phyloP scores from a whole-genome alignment of 345 rosid genomes.

The Salix suchowensis region DNA sequence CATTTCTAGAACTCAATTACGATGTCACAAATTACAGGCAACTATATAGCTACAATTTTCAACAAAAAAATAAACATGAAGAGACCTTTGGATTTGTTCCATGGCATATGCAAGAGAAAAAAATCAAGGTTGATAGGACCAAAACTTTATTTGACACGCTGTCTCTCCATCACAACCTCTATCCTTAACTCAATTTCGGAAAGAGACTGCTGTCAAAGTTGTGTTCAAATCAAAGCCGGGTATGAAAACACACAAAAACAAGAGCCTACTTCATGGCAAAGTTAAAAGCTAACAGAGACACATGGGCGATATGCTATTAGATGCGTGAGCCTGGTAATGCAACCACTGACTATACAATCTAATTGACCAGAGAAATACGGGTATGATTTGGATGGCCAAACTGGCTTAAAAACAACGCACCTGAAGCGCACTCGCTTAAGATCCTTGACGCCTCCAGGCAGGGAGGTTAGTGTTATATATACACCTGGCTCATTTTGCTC shows the following conservation, averaged over 20 bases:
- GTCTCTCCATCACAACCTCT: not conserved
- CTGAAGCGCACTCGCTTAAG: conserved; percentile 99
- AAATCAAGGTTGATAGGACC: not conserved
- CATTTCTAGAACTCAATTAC: not conserved
- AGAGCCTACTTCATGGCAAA: not conserved
- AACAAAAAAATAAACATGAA: not conserved
- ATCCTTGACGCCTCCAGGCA: conserved; percentile 83
- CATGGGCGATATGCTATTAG: not conserved
- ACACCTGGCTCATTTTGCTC: conserved; percentile 99
- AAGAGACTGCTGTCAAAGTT: not conserved
- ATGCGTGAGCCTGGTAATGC: not conserved
- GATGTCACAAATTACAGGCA: not conserved
- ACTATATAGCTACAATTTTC: not conserved
- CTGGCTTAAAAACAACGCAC: conserved; percentile 30
- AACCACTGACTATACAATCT: not conserved
- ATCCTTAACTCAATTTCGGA: not conserved
- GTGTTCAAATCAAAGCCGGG: not conserved
- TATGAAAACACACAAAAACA: not conserved
- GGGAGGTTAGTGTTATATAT: conserved; percentile 81
- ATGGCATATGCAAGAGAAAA: not conserved
- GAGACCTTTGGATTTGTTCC: not conserved
- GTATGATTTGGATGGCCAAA: not conserved
- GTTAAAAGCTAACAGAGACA: not conserved
- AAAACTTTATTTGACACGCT: not conserved
- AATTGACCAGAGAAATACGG: not conserved